Conservation (phyloP, 192 early-diverging fungal genomes). For the Phycomyces blakesleeanus region DNA sequence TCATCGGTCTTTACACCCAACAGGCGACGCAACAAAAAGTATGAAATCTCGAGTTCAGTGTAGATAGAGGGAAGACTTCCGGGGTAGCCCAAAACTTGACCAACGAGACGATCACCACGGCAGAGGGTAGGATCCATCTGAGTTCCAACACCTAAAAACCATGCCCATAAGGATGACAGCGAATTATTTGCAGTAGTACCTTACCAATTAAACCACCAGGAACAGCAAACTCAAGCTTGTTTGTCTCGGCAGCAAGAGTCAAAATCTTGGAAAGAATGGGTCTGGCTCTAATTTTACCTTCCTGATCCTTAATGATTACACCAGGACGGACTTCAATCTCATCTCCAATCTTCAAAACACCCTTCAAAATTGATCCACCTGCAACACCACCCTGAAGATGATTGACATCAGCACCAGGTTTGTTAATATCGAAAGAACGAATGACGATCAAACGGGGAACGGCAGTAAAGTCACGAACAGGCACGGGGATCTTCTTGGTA, state of each 20-base stretch:
- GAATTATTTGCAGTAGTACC: neutral
- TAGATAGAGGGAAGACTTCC: constrained; percentile 91
- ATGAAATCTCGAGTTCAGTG: constrained; percentile 92
- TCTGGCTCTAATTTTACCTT: constrained; percentile 73
- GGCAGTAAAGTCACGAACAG: constrained; percentile 84
- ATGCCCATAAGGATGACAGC: constrained; percentile 19
- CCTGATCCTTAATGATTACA: constrained; percentile 79
- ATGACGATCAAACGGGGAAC: constrained; percentile 94
- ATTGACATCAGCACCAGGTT: constrained; percentile 90
- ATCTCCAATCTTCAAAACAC: constrained; percentile 85
- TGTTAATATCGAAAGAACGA: constrained; percentile 98
- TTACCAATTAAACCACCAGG: constrained; percentile 94
- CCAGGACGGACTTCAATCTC: constrained; percentile 96
- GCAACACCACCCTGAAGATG: constrained; percentile 95
- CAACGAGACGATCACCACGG: constrained; percentile 91
- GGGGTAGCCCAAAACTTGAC: constrained; percentile 87
- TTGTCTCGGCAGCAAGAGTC: constrained; percentile 80
- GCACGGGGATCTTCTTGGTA: constrained; percentile 89
- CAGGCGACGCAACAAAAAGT: constrained; percentile 90
- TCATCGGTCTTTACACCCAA: constrained; percentile 93
- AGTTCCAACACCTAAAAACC: constrained; percentile 70
- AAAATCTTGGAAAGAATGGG: constrained; percentile 88
- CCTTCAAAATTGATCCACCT: constrained; percentile 91
- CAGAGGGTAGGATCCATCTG: constrained; percentile 91
- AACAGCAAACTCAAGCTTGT: constrained; percentile 93